phyloP scores from a whole-genome alignment of 495 filamentous ascomycete genomes.

The Elaphomyces granulatus region DNA sequence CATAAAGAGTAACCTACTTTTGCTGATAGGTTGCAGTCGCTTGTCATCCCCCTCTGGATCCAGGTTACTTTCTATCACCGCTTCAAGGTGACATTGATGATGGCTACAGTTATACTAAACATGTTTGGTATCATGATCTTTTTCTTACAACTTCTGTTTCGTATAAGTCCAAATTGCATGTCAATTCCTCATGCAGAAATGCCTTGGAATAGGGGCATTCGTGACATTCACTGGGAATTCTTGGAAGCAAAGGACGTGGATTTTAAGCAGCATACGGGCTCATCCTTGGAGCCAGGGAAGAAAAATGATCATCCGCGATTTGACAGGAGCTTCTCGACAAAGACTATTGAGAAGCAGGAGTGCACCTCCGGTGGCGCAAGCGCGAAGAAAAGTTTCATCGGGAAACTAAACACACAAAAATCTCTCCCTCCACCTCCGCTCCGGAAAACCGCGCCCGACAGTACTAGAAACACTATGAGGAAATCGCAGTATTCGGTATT shows the following conservation, averaged over 20 bases:
- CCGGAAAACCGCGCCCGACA: neutral
- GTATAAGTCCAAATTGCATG: slow-evolving; percentile 19
- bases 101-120: slow-evolving; percentile 24
- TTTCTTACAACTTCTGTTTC: slow-evolving; percentile 20
- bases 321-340: no score
- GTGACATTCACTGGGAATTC: no score
- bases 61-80: slow-evolving; percentile 4
- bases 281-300: no score
- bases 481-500: slow-evolving; percentile 8
- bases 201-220: slow-evolving; percentile 4
- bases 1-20: no score
- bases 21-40: no score
- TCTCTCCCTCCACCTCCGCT: slow-evolving; percentile 4
- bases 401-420: slow-evolving; percentile 3
- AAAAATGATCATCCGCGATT: no score
- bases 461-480: neutral
- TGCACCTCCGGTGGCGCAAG: no score
- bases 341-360: no score
- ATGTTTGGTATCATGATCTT: slow-evolving; percentile 19
- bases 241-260: no score
- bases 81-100: slow-evolving; percentile 14
- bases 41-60: slow-evolving; percentile 21
- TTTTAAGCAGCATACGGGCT: no score
- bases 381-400: neutral
- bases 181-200: slow-evolving; percentile 14